A percentile compares a stretch with the other conserved stretches of the same genome.
phyloP scores from a whole-genome alignment of 371 early-diverging fungal species.

The Syncephalastrum monosporum region DNA sequence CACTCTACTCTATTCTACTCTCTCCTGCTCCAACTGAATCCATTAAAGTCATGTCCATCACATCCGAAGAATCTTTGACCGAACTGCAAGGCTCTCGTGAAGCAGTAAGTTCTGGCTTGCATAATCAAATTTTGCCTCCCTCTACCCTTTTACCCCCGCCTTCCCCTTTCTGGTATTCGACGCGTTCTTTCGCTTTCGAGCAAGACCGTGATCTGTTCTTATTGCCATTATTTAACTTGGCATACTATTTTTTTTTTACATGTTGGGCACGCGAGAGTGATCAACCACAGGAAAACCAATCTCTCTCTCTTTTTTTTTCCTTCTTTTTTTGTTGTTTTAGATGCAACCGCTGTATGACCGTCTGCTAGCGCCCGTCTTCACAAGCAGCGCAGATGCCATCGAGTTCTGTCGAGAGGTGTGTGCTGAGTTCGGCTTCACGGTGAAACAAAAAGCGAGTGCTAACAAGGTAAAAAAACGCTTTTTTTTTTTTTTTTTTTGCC shows the following conservation, averaged over 20 bases:
- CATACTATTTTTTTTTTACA: conserved; percentile 2
- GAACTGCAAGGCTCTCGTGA: too few relatives aligned
- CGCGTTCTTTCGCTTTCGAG: neutral
- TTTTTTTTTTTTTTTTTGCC: neutral
- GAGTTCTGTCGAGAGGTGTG: conserved; percentile 38
- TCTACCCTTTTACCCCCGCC: neutral
- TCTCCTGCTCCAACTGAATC: conserved; percentile 1
- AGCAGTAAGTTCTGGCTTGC: too few relatives aligned
- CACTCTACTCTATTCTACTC: too few relatives aligned
- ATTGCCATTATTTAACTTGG: neutral
- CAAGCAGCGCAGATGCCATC: conserved; percentile 35
- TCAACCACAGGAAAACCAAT: neutral
- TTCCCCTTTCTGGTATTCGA: conserved; percentile 1
- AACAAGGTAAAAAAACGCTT: conserved; percentile 31
- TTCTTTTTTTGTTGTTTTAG: conserved; percentile 9
- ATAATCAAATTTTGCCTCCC: neutral
- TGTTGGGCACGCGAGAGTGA: neutral
- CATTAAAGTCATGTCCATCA: conserved; percentile 2
- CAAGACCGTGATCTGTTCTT: neutral
- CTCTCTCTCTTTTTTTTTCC: neutral
- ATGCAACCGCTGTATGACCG: conserved; percentile 43
- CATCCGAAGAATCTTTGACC: neutral
- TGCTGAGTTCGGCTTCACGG: conserved; percentile 43
- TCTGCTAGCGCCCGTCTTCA: conserved; percentile 30
- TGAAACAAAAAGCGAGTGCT: conserved; percentile 48